A percentile compares a stretch with the other conserved stretches of the same genome.
Conservation (phyloP, 495 filamentous ascomycete genomes). For the Aspergillus leporis region DNA sequence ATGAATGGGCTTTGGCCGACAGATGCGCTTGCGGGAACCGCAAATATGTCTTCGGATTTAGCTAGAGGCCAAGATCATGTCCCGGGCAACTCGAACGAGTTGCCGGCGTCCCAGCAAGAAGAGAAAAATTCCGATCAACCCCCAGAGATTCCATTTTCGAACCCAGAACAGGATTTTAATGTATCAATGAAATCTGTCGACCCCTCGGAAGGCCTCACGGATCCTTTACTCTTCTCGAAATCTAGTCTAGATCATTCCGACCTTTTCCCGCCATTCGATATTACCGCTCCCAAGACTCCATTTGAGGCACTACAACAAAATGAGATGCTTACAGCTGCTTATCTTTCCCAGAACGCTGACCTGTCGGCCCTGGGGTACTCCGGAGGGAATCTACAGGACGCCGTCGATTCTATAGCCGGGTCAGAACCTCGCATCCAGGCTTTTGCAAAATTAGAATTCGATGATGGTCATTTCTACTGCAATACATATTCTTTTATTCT, state of each 20-base stretch:
- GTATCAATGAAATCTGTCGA: constrained; percentile 20
- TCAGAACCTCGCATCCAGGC: constrained; percentile 57
- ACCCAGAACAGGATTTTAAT: constrained; percentile 10
- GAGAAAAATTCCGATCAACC: constrained; percentile 14
- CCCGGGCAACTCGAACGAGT: constrained; percentile 7
- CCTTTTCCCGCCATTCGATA: constrained; percentile 43
- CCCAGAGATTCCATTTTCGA: constrained; percentile 12
- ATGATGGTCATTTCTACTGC: constrained; percentile 72
- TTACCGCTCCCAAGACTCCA: constrained; percentile 36
- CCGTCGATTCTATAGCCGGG: constrained; percentile 37
- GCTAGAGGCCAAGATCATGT: constrained; percentile 17
- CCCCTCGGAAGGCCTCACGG: constrained; percentile 32
- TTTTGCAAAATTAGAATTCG: constrained; percentile 70
- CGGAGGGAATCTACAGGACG: constrained; percentile 28
- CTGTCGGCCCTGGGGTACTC: constrained; percentile 42
- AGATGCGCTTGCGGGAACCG: constrained; percentile 10
- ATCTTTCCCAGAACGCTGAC: constrained; percentile 41
- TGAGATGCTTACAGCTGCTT: constrained; percentile 43
- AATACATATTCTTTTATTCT: constrained; percentile 66
- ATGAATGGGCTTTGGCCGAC: constrained; percentile 19
- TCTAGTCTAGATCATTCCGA: constrained; percentile 36
- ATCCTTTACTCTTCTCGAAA: constrained; percentile 39
- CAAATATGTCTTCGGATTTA: constrained; percentile 13
- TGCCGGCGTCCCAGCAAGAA: constrained; percentile 13
- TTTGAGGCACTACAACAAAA: constrained; percentile 44